phyloP scores from a whole-genome alignment of 2,329 filamentous ascomycete genomes.

The Colletotrichum somersetense region DNA sequence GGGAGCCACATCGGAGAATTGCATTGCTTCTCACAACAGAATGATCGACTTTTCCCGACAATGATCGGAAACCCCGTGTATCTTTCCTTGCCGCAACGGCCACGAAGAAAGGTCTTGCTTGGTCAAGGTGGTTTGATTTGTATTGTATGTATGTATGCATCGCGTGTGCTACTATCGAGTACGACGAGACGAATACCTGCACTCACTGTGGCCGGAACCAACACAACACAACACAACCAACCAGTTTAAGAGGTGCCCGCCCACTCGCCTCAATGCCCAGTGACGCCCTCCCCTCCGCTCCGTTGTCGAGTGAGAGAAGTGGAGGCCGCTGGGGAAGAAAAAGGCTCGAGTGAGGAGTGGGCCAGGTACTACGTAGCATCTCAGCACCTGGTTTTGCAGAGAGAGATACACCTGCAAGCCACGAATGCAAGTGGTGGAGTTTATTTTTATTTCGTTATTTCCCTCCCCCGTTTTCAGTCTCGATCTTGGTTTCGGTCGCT shows the following conservation, averaged over 20 bases:
- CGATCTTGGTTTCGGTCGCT: not conserved
- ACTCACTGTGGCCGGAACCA: not conserved
- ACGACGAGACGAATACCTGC: no score
- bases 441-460: conserved; percentile 2
- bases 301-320: conserved; percentile 11
- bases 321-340: conserved; percentile 3
- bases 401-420: not conserved
- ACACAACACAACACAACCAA: no score
- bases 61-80: not conserved
- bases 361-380: no score
- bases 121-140: not conserved
- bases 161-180: no score
- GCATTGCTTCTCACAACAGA: not conserved
- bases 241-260: not conserved
- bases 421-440: not conserved
- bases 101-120: not conserved
- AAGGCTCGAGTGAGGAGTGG: not conserved
- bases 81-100: not conserved
- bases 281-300: conserved; percentile 16
- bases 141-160: no score
- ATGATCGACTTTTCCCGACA: not conserved
- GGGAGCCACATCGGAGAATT: not conserved
- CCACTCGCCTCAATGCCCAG: not conserved
- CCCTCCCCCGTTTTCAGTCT: not conserved
- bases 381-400: not conserved